Base-by-base conservation (phyloP, 176 grass and related monocot genomes). In the Phoenix dactylifera region DNA sequence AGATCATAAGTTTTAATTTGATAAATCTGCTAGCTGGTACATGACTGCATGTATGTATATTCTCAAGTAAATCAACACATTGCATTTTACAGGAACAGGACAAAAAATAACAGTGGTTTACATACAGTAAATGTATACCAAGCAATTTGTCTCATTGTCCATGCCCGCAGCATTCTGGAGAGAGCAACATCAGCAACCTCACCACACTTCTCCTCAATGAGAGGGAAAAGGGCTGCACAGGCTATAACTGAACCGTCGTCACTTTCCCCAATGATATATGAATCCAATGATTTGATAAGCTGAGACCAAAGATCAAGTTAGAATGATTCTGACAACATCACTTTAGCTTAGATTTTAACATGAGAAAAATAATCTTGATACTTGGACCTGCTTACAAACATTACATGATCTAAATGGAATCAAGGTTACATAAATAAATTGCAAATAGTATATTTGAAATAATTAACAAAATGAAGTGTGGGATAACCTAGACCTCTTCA, bases 101-200 rank as follows among this genome's bases (percentile, higher is more conserved):
- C 44, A 52, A 4, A 26, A 15, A 3, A 5, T 24, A 7, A 3
- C 6, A 16, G 9, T 59, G 15, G 1, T 25, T 59, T 25, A 2
- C 32, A 7, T 7, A 35, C 1, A 10, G 6, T 35, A 35, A 35
- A 59, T 16, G 10, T 24, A 28, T 89, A 90, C 86, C 86, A 7
- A 96, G 86, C 32, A 96, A 81, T 70, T 96, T 96, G 69, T 96
- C 91, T 57, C 91, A 86, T 87, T 96, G 91, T 66, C 86, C 91
- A 58, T 87, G 75, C 52, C 91, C 83, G 55, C 91, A 86, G 32
- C 91, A 96, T 74, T 96, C 91, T 67, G 88, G 86, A 76, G 86
- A 90, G 26, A 90, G 86, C 86, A 63, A 96, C 74, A 71, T 86
- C 86, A 74, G 86, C 86, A 71, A 96, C 86, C 80, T 96, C 91